Evolutionary conservation across 2,329 filamentous ascomycete genomes (phyloP), one percentile per base, ranked within the genome.

Genomic region (Phaeomoniella chlamydospora): DNA sequence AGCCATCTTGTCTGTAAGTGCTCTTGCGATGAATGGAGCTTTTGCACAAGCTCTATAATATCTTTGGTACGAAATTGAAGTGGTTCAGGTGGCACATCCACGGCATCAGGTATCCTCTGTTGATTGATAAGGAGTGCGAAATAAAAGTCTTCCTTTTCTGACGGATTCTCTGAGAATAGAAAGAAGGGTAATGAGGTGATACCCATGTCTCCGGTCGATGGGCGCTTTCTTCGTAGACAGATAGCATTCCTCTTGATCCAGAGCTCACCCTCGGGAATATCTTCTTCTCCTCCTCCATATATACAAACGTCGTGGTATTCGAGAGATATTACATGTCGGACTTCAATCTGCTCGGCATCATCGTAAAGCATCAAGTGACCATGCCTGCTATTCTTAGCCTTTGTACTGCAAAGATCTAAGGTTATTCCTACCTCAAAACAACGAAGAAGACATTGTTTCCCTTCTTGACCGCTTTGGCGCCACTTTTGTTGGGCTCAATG

Each of bases 81-180:
- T 6, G 82, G 80, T 36, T 68, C 68, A 0, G 86, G 85, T 1
- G 76, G 70, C 14, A 65, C 64, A 37, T 68, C 64, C 15, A 65
- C 64, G 2, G 64, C 61, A 29, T 68, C 67, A 39, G 74, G 67
- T 12, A 72, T 70, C 47, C 79, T 76, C 45, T 86, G 78, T 52
- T 93, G 82, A 43, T 87, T 92, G 48, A 78, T 77, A 29, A 98
- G 65, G 46, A 98, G 66, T 10, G 88, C 82, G 57, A 94, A 88
- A 56, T 98, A 98, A 58, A 98, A 96, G 54, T 98, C 90, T 57
- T 98, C 90, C 56, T 98, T 98, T 33, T 90, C 85, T 0, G 87
- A 94, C 54, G 84, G 84, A 50, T 92, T 94, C 45, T 96, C 86
- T 0, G 84, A 92, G 57, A 96, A 98, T 3, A 98, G 66, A 51